Evolutionary conservation across 1,139 yeast species (phyloP), one percentile per base, ranked within the genome.

Genomic region (Taphrina wiesneri): DNA sequence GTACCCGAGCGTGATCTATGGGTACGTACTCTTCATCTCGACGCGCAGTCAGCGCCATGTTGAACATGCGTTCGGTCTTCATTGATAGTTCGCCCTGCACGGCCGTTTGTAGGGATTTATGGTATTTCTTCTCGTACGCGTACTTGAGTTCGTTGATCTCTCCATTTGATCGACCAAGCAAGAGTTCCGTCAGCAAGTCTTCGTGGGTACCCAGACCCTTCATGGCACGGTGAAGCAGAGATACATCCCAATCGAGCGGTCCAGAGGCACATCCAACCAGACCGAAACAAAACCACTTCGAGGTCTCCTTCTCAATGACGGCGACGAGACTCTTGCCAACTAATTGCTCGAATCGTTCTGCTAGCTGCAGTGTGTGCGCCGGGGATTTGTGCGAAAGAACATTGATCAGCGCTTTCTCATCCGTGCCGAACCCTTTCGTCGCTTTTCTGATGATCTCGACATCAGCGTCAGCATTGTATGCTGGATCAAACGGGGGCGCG

Each of bases 391-490:
- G 65, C 11, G 70, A 67, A 23, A 71, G 57, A 3, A 66, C 65
- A 39, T 57, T 61, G 56, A 70, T 65, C 30, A 71, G 56, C 7
- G 67, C 65, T 56, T 68, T 65, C 41, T 71, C 72, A 54, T 71
- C 71, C 6, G 72, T 71, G 15, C 72, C 72, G 66, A 70, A 69
- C 15, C 72, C 72, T 47, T 70, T 70, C 21, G 71, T 70, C 21
- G 72, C 71, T n/a, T 64, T 57, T 45, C 69, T 67, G 32, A 71
- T 61, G 17, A 64, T 54, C 3, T 67, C 64, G 17, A 69, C 69
- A 45, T 70, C 72, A 25, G 57, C 25, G 4, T 64, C 51, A 9
- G 72, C 72, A 46, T 71, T 61, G 53, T 70, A 71, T 72, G 83
- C 77, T 69, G 56, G 52, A 57, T 51, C 49, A 61, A 59, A 39